Percentiles rank a stretch among this genome's conserved stretches.
These are phyloP conservation scores for Leccinum pellstonianum DNA, from an alignment of 768 basidiomycete genomes.

Conservation along the genomic window DNA sequence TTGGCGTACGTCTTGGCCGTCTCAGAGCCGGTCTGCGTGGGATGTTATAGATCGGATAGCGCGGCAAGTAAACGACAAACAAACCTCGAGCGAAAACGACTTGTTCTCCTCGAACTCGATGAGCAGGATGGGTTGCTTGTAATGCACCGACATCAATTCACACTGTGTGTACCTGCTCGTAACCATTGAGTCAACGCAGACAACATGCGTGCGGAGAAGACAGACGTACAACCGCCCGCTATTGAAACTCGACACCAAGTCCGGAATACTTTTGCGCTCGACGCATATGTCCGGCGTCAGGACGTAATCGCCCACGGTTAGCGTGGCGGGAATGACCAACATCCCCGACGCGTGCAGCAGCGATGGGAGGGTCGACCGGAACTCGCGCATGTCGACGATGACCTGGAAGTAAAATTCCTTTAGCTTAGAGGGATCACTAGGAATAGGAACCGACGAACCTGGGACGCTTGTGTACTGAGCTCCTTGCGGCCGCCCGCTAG, in stretches of 20 bases:
- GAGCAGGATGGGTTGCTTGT: slow-evolving; percentile 88
- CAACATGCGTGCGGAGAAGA: background rate
- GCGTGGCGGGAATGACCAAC: slow-evolving; percentile 83
- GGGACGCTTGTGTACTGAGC: slow-evolving; percentile 60
- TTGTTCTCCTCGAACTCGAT: slow-evolving; percentile 99
- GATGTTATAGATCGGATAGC: background rate
- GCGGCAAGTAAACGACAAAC: slow-evolving; percentile 13
- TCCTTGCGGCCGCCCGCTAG: slow-evolving; percentile 83
- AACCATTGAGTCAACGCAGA: slow-evolving; percentile 1
- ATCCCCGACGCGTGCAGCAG: slow-evolving; percentile 81
- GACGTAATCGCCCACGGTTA: slow-evolving; percentile 96
- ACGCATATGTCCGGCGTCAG: slow-evolving; percentile 94
- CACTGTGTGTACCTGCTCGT: slow-evolving; percentile 86
- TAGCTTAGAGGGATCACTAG: background rate
- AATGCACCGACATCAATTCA: slow-evolving; percentile 94
- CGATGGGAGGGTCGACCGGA: slow-evolving; percentile 88
- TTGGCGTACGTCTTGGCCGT: slow-evolving; percentile 63
- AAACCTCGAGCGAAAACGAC: slow-evolving; percentile 84
- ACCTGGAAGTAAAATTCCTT: slow-evolving; percentile 51
- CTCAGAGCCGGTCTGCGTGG: slow-evolving; percentile 57
- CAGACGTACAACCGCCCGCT: slow-evolving; percentile 84
- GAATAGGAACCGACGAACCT: slow-evolving; percentile 36
- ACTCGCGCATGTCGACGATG: slow-evolving; percentile 96
- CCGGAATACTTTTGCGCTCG: slow-evolving; percentile 92
- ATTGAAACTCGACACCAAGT: slow-evolving; percentile 90